Evolutionary conservation across 495 filamentous ascomycete species (phyloP).

Genomic region (Trichocladium uniseriatum): DNA sequence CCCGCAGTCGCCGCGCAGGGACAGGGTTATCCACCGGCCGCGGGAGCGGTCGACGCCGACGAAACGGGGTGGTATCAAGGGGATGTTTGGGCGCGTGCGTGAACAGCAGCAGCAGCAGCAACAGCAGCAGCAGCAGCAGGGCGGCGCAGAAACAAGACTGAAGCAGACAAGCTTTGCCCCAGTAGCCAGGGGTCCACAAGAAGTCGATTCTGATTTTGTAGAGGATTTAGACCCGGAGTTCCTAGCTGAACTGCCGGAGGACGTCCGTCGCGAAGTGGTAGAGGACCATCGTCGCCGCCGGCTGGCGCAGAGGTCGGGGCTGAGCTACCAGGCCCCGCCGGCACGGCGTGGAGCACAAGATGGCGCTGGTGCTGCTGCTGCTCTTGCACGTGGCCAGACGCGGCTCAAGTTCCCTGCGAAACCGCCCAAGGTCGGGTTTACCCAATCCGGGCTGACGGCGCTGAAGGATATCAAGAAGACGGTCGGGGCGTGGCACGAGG

Average conservation of each 20-base stretch:
- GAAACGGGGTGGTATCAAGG: constrained; percentile 46
- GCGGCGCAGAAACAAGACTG: constrained; percentile 37
- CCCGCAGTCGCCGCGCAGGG: constrained; percentile 51
- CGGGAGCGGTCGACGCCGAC: constrained; percentile 48
- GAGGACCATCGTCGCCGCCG: constrained; percentile 56
- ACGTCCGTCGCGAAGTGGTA: constrained; percentile 68
- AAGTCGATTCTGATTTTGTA: constrained; percentile 18
- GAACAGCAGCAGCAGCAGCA: constrained; percentile 33
- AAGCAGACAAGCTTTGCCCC: constrained; percentile 59
- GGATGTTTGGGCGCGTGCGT: constrained; percentile 36
- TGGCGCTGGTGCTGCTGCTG: constrained; percentile 1
- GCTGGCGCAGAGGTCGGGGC: constrained; percentile 30
- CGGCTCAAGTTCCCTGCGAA: constrained; percentile 26
- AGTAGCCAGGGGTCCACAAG: constrained; percentile 3
- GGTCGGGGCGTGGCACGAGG: constrained; percentile 56
- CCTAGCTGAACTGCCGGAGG: constrained; percentile 71
- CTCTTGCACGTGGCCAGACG: constrained; percentile 26
- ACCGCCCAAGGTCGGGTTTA: constrained; percentile 29
- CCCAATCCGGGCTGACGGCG: constrained; percentile 13
- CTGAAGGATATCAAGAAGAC: constrained; percentile 30
- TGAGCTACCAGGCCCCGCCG: constrained; percentile 14
- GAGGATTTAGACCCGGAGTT: constrained; percentile 57
- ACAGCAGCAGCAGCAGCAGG: constrained; percentile 27
- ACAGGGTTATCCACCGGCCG: constrained; percentile 33
- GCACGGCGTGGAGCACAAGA: neutral